phyloP scores from a whole-genome alignment of 768 basidiomycete species.

The Tricholomella constricta region DNA sequence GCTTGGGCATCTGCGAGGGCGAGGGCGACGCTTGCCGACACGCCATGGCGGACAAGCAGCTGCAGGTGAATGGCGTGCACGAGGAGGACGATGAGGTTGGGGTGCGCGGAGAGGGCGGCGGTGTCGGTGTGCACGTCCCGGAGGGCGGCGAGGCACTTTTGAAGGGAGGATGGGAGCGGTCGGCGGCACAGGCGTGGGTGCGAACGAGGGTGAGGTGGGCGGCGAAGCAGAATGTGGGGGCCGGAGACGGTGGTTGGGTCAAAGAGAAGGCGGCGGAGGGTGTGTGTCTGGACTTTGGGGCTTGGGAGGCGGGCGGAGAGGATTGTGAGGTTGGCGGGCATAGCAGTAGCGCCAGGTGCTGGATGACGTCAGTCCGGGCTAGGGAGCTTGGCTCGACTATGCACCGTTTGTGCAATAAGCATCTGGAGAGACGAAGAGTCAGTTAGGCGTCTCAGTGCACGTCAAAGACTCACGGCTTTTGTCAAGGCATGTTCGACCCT shows the following conservation, averaged over 20 bases:
- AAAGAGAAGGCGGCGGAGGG: too few relatives aligned
- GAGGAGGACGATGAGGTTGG: conserved; percentile 49
- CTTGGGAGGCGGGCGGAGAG: conserved; percentile 68
- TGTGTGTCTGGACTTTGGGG: conserved; percentile 59
- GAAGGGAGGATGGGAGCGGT: conserved; percentile 7
- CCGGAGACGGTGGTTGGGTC: conserved; percentile 35
- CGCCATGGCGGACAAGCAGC: conserved; percentile 51
- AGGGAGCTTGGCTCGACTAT: conserved; percentile 25
- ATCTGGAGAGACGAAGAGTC: conserved; percentile 32
- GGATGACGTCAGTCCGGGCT: too few relatives aligned
- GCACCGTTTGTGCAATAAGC: conserved; percentile 62
- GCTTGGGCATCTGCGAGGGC: conserved; percentile 52
- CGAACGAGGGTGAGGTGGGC: conserved; percentile 59
- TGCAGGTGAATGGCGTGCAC: conserved; percentile 58
- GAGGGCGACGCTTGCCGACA: conserved; percentile 54
- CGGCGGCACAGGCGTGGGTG: conserved; percentile 21
- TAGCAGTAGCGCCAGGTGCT: conserved; percentile 78
- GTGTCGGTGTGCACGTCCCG: conserved; percentile 32
- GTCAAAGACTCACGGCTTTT: conserved; percentile 58
- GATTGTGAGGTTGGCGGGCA: conserved; percentile 56
- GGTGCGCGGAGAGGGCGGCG: conserved; percentile 18
- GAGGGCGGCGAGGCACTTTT: conserved; percentile 33
- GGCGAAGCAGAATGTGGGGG: conserved; percentile 51
- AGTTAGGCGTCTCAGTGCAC: not conserved
- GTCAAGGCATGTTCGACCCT: conserved; percentile 71